phyloP scores from a whole-genome alignment of 805 yeast genomes.

The Monosporozyma siamensis region DNA sequence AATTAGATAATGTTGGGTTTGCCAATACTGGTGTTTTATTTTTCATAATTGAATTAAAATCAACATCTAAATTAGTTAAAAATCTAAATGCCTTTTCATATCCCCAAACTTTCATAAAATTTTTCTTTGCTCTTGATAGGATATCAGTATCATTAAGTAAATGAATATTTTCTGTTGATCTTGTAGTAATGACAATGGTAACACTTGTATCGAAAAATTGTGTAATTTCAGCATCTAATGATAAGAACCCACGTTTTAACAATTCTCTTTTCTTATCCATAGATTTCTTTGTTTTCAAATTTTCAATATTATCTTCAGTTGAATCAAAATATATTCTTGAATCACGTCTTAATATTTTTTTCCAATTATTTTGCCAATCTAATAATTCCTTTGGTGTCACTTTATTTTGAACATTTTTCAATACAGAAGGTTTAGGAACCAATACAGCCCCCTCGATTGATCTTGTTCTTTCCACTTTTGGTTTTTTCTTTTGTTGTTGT shows the following conservation, averaged over 20 bases:
- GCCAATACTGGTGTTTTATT: conserved; percentile 18
- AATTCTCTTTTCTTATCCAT: conserved; percentile 24
- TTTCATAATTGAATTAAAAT: conserved; percentile 23
- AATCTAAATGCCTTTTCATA: conserved; percentile 78
- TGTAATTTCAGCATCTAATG: conserved; percentile 48
- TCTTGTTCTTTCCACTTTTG: conserved; percentile 22
- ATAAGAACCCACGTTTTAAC: conserved; percentile 26
- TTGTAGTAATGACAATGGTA: conserved; percentile 70
- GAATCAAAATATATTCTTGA: conserved; percentile 55
- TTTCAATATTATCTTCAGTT: conserved; percentile 26
- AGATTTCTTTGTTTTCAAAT: conserved; percentile 13
- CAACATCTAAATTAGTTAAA: conserved; percentile 51
- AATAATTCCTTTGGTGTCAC: conserved; percentile 33
- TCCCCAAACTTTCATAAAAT: conserved; percentile 76
- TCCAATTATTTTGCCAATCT: conserved; percentile 61
- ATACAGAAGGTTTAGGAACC: conserved; percentile 14
- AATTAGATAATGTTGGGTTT: conserved; percentile 40
- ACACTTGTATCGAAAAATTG: conserved; percentile 51
- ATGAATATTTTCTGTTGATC: conserved; percentile 36
- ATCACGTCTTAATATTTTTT: conserved; percentile 43
- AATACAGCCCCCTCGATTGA: conserved; percentile 31
- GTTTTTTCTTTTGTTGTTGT: conserved; percentile 13
- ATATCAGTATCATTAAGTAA: conserved; percentile 50
- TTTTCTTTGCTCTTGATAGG: conserved; percentile 48
- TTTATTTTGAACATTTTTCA: conserved; percentile 14